phyloP scores from a whole-genome alignment of 1,284 basidiomycete species.

The Cutaneotrichosporon curvatum region DNA sequence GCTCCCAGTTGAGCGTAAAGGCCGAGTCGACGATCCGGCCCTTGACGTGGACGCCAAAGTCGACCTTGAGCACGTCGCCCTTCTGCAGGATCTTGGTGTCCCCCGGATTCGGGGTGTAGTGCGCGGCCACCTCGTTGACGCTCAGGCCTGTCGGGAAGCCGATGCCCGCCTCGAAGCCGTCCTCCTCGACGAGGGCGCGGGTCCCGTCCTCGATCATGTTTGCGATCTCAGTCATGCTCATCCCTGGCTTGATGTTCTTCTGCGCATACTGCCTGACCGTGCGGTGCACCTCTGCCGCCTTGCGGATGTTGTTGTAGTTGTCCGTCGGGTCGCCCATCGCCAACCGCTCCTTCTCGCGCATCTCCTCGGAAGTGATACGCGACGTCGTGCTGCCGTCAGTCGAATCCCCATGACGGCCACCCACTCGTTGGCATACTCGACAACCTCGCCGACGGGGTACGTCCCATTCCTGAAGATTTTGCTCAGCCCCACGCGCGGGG shows the following conservation, averaged over 20 bases:
- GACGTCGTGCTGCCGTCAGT: conserved; percentile 60
- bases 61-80: conserved; percentile 90
- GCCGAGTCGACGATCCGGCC: conserved; percentile 93
- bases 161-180: conserved; percentile 69
- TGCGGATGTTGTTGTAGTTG: conserved; percentile 82
- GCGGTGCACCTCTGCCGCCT: conserved; percentile 91
- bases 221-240: conserved; percentile 91
- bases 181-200: conserved; percentile 82
- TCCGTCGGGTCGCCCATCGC: conserved; percentile 68
- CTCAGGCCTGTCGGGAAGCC: conserved; percentile 97
- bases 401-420: conserved; percentile 14
- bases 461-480: conserved; percentile 80
- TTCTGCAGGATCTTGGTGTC: conserved; percentile 77
- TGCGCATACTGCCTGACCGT: conserved; percentile 78
- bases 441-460: conserved; percentile 87
- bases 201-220: conserved; percentile 89
- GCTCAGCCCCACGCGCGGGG: conserved; percentile 82
- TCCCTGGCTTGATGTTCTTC: conserved; percentile 80
- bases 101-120: conserved; percentile 93
- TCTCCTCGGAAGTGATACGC: conserved; percentile 86
- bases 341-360: conserved; percentile 65
- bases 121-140: conserved; percentile 90
- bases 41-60: conserved; percentile 94
- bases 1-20: conserved; percentile 86
- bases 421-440: conserved; percentile 82